Conservation (phyloP, 2,329 filamentous ascomycete species). For the Aurifilum marmelostoma region DNA sequence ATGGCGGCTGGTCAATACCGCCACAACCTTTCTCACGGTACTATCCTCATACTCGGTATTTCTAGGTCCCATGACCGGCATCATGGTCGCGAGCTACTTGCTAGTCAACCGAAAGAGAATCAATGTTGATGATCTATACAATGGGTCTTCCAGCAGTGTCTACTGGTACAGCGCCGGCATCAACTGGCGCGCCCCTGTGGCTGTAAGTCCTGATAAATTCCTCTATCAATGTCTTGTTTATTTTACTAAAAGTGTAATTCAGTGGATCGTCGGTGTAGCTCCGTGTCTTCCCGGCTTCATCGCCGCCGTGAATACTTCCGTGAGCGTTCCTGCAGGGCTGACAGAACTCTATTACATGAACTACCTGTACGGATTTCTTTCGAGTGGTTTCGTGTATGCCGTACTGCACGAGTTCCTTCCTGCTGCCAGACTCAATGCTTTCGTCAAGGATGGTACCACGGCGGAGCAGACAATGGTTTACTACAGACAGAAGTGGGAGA, state of each 20-base stretch:
- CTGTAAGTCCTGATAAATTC: slow-evolving; percentile 37
- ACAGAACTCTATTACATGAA: slow-evolving; percentile 45
- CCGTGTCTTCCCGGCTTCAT: slow-evolving; percentile 49
- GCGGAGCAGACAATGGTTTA: background rate
- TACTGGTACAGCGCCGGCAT: slow-evolving; percentile 47
- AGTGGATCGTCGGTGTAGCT: slow-evolving; percentile 46
- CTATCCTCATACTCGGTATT: slow-evolving; percentile 43
- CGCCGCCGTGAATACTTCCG: slow-evolving; percentile 41
- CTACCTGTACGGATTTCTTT: slow-evolving; percentile 44
- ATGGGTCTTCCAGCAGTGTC: slow-evolving; percentile 37
- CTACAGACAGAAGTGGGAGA: slow-evolving; percentile 7
- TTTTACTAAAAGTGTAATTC: background rate
- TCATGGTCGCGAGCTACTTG: slow-evolving; percentile 28
- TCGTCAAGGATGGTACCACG: slow-evolving; percentile 33
- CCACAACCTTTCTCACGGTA: slow-evolving; percentile 51
- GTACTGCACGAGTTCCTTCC: slow-evolving; percentile 40
- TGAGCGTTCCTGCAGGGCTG: slow-evolving; percentile 41
- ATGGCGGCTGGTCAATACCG: slow-evolving; percentile 53
- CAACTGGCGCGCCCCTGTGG: slow-evolving; percentile 45
- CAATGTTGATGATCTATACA: slow-evolving; percentile 38
- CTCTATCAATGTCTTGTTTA: no score
- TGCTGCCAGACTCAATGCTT: slow-evolving; percentile 34
- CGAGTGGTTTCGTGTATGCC: slow-evolving; percentile 39
- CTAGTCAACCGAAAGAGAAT: slow-evolving; percentile 23
- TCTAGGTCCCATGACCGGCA: slow-evolving; percentile 28